A percentile compares a stretch with the other conserved stretches of the same genome.
These are phyloP conservation scores for Penicillium lagena DNA, from an alignment of 495 filamentous ascomycete species.

Conservation along the genomic window DNA sequence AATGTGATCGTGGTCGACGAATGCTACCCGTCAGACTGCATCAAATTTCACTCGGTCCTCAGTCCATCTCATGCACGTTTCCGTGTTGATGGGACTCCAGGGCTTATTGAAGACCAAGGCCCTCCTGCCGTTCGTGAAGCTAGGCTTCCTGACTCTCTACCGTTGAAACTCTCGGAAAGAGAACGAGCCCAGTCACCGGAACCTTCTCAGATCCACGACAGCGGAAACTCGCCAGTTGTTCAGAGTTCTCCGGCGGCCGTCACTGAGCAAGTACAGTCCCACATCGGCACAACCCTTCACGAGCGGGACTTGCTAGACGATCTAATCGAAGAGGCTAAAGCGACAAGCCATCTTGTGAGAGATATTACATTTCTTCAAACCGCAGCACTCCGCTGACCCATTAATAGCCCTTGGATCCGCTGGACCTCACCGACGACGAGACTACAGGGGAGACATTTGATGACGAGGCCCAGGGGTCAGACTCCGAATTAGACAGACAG, in stretches of 20 bases:
- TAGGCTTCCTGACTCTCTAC: constrained; percentile 8
- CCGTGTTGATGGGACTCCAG: constrained; percentile 39
- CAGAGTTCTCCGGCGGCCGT: not conserved
- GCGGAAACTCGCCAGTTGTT: not conserved
- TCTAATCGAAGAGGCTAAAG: constrained; percentile 51
- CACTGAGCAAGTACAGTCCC: not conserved
- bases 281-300: not conserved
- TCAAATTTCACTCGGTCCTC: constrained; percentile 52
- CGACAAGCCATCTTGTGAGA: constrained; percentile 47
- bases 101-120: constrained; percentile 1
- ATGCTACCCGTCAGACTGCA: constrained; percentile 72
- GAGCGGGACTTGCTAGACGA: constrained; percentile 48
- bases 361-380: not conserved
- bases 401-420: constrained; percentile 34
- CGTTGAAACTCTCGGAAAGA: constrained; percentile 21
- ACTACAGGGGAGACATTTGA: constrained; percentile 12
- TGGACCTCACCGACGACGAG: constrained; percentile 23
- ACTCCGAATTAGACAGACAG: constrained; percentile 20
- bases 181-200: constrained; percentile 10
- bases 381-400: not conserved
- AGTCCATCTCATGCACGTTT: constrained; percentile 55
- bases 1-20: constrained; percentile 64
- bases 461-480: constrained; percentile 14
- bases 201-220: constrained; percentile 4
- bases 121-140: not conserved